Conservation (phyloP, 805 yeast genomes). For the Schwanniomyces sp. region DNA sequence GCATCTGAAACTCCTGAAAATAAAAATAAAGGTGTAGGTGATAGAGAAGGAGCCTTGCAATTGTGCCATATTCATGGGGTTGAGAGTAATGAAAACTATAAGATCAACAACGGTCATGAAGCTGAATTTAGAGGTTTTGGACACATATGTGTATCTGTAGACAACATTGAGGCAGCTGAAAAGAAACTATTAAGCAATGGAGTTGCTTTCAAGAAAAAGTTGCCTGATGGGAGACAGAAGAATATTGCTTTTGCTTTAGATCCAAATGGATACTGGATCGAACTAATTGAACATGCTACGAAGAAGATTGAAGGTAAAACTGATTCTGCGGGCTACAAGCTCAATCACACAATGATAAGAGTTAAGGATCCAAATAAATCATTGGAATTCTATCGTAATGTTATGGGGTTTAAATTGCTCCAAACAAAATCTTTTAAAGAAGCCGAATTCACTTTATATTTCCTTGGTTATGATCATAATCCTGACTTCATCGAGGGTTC, state of each 20-base stretch:
- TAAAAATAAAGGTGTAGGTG: constrained; percentile 38
- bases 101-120: constrained; percentile 76
- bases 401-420: constrained; percentile 77
- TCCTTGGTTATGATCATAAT: constrained; percentile 69
- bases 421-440: constrained; percentile 54
- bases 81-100: constrained; percentile 55
- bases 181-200: constrained; percentile 55
- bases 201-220: constrained; percentile 77
- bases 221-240: constrained; percentile 88
- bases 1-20: constrained; percentile 49
- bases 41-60: constrained; percentile 73
- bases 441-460: constrained; percentile 84
- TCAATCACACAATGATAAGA: constrained; percentile 93
- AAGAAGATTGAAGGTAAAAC: constrained; percentile 42
- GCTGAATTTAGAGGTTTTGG: constrained; percentile 91
- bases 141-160: constrained; percentile 86
- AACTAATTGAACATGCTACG: constrained; percentile 63
- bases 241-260: constrained; percentile 93
- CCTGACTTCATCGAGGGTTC: constrained; percentile 42
- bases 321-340: constrained; percentile 42
- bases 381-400: constrained; percentile 73
- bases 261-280: constrained; percentile 97
- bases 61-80: constrained; percentile 79
- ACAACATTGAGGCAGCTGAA: constrained; percentile 68
- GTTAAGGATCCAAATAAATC: constrained; percentile 81